Evolutionary conservation across 75 land plant genomes (phyloP).

Genomic region (Ceratopteris richardii): DNA sequence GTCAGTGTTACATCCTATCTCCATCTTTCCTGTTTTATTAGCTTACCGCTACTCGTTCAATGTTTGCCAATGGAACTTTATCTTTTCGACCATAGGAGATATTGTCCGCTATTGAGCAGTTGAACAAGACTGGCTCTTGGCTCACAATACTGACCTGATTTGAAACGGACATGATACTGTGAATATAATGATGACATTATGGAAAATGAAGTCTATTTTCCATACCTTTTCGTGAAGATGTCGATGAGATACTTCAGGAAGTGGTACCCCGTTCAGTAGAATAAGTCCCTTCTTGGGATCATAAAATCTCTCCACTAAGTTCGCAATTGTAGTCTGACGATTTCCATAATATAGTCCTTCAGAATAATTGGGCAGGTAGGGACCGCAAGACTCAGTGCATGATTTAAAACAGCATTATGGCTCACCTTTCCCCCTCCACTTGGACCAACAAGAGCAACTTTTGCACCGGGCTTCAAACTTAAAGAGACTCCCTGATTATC

Average conservation of each 20-base stretch:
- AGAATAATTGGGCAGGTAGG: too few species aligned
- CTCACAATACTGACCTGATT: constrained; percentile 95
- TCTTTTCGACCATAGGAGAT: constrained; percentile 84
- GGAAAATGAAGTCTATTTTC: too few species aligned
- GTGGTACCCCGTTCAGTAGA: constrained; percentile 61
- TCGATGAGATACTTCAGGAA: constrained; percentile 73
- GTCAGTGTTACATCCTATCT: too few species aligned
- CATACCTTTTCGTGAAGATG: constrained; percentile 82
- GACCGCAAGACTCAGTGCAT: too few species aligned
- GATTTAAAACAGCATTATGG: too few species aligned
- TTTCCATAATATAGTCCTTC: too few species aligned
- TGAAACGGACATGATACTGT: not conserved
- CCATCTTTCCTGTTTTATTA: not conserved
- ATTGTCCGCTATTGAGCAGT: constrained; percentile 85
- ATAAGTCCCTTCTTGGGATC: constrained; percentile 82
- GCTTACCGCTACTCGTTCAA: constrained; percentile 86
- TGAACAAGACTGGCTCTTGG: constrained; percentile 91
- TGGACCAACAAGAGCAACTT: constrained; percentile 97
- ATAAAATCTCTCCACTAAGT: constrained; percentile 89
- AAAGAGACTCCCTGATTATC: constrained; percentile 65
- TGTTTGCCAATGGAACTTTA: constrained; percentile 38
- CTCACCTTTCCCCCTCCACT: constrained; percentile 97
- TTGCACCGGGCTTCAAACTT: constrained; percentile 74
- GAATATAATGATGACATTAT: too few species aligned
- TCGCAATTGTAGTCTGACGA: constrained; percentile 94